Base-by-base conservation (phyloP, 352 stramenopile genomes). In the Hyaloperonospora arabidopsidis region DNA sequence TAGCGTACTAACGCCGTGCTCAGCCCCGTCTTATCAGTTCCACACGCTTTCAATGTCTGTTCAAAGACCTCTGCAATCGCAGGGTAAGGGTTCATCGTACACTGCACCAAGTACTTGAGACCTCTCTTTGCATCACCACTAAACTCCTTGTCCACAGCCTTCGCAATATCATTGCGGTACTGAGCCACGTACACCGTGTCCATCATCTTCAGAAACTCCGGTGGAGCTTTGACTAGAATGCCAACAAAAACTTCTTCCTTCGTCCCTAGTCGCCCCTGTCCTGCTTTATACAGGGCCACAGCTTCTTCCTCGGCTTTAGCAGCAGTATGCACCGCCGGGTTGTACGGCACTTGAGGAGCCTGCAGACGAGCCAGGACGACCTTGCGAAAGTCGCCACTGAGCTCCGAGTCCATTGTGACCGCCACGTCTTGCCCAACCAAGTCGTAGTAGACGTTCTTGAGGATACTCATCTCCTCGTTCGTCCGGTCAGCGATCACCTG, bases 61-160 rank as follows among this genome's bases (percentile, higher is more conserved):
- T 87, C 77, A 59, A 87, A 85, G 21, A 82, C 61, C 46, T 87
- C 74, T 0, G 74, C 75, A n/a, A 87, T 84, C 12, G 75, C 73
- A 53, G 71, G 67, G 43, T 73, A 86, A 35, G 81, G 71, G 40
- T 89, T 73, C 43, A 91, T 71, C 1, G 72, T 68, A 22, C 63
- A 73, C 34, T 69, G 61, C 22, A 82, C 61, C 5, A 87, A 55
- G 45, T 84, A 86, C 45, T 74, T 74, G 28, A 92, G 76, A 58
- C 63, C 76, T 32, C 73, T 76, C 67, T 87, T 86, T 34, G 81
- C 81, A 46, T 89, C 74, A 5, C 81, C 81, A 29, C 79, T 87
- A 45, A 92, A 92, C 61, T 92, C 81, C 56, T 85, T 89, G 32
- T 92, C 74, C 7, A 92, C 64, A 2, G 81, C 81, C 49, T 86